Base-by-base conservation (phyloP, 257 asterid species). In the Solanum dulcamara region DNA sequence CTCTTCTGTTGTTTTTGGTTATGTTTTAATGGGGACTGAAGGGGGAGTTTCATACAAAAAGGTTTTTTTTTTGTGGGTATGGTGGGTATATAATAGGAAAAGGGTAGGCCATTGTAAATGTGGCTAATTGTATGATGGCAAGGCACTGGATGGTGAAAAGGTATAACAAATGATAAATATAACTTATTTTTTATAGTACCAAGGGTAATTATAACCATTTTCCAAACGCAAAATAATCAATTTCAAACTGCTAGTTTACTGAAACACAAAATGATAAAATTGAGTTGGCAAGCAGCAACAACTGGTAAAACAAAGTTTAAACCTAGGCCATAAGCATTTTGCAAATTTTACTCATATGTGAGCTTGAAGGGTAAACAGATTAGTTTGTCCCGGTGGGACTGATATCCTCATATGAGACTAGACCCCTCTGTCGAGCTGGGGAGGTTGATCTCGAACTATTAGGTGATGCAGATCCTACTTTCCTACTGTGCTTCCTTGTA, bases 361-460 rank as follows among this genome's bases (percentile, higher is more conserved):
- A 48, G 83, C 64, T 15, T 60, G 15, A 28, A 42, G 35, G 59
- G 20, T 83, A n/a, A 51, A n/a, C 51, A 84, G 53, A 81, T 89
- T 90, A 92, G 84, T 84, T 86, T 55, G 87, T 30, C 75, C 90
- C 93, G 64, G 88, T 89, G 11, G 98, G 94, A 86, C 98, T 94
- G 84, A 93, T 35, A 83, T 96, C 99, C 9, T 88, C 97, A 51
- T 96, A 96, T 0, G 98, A 94, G 68, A 96, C 99, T 81, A 94
- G 87, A 53, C 97, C 97, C 72, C 97, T 90, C 72, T 71, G 92
- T 67, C 89, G 93, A 53, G 60, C 88, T 18, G 94, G 88, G 46
- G 95, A 93, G 92, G 93, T 92, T 85, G 98, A 91, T 17, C 87
- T 85, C 51, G 97, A 92, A 59, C 87, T 89, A 66, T 84, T 81